Evolutionary conservation across 2,329 filamentous ascomycete species (phyloP), one percentile per base, ranked within the genome.

Genomic region (Pseudogymnoascus sp.): DNA sequence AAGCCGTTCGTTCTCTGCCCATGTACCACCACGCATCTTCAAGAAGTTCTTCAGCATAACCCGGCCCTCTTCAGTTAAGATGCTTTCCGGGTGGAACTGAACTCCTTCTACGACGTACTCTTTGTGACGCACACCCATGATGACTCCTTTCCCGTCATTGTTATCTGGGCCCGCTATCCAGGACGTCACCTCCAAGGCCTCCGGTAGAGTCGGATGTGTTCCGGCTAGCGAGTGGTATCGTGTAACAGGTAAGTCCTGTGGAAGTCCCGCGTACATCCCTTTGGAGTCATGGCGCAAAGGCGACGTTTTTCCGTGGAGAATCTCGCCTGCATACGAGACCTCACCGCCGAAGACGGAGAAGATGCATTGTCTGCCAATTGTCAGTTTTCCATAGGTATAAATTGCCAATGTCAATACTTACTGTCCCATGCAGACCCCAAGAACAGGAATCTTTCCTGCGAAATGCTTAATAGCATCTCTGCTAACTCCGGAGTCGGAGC

Each of bases 381-480:
- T 69, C 25, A 69, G 68, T 16, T 56, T 5, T 34, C 46, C 25
- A 18, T 12, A 56, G 5, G n/a, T 16, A 14, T 16, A 2, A 62
- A 53, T 46, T 40, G 4, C 34, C 5, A 14, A 25, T 18, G 28
- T 5, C 44, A 40, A 56, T 23, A 83, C 87, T 81, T 76, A 90
- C 87, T 97, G 89, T 69, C 95, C 95, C 93, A 99, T 97, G 74
- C 95, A 99, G 31, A 99, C 95, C n/a, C 95, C 95, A 61, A 99
- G 85, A 12, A 99, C 86, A 10, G 95, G 95, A 59, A 99, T 90
- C 78, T 96, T 97, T 69, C 95, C 95, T 31, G 89, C 87, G 75
- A 97, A 99, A 75, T 97, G 82, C 70, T 86, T 82, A 72, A 99
- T 96, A 44, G 91, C 93, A 76, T 91, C 91, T 73, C 91, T 91